Evolutionary conservation across 441 rosid species (phyloP).

Genomic region (Arabidopsis hybrid): DNA sequence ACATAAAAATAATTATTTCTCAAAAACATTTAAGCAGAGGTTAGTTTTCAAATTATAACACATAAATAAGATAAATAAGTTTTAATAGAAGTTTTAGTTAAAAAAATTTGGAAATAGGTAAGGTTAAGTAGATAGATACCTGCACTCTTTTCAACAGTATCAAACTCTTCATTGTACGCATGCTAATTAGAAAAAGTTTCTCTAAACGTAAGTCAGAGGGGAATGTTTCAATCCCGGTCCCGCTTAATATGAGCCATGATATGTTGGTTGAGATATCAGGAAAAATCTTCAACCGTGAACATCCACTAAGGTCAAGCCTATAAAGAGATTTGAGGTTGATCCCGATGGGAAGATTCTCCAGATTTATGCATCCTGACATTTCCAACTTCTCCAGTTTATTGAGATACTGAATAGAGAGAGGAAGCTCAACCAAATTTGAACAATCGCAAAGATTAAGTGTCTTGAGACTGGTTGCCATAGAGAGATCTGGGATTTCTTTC

Average conservation of each 20-base stretch:
- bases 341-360: conserved; percentile 17
- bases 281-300: neutral
- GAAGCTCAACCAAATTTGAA: neutral
- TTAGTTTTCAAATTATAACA: too few relatives aligned
- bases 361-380: conserved; percentile 14
- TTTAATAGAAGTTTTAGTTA: neutral
- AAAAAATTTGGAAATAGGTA: neutral
- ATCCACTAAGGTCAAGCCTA: neutral
- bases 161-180: too few relatives aligned
- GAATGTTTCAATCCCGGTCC: neutral
- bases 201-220: neutral
- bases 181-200: neutral
- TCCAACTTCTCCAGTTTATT: neutral
- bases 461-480: neutral
- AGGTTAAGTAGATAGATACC: neutral
- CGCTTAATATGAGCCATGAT: accelerated
- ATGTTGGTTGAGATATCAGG: conserved; percentile 14
- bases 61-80: too few relatives aligned
- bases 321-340: neutral
- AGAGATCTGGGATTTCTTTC: neutral
- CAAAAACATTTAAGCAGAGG: too few relatives aligned
- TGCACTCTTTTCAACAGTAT: too few relatives aligned
- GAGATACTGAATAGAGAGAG: neutral
- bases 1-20: too few relatives aligned
- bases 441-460: neutral